A percentile compares a stretch with the other conserved stretches of the same genome.
phyloP scores from a whole-genome alignment of 2,329 filamentous ascomycete genomes.

The Colletotrichum sp. region DNA sequence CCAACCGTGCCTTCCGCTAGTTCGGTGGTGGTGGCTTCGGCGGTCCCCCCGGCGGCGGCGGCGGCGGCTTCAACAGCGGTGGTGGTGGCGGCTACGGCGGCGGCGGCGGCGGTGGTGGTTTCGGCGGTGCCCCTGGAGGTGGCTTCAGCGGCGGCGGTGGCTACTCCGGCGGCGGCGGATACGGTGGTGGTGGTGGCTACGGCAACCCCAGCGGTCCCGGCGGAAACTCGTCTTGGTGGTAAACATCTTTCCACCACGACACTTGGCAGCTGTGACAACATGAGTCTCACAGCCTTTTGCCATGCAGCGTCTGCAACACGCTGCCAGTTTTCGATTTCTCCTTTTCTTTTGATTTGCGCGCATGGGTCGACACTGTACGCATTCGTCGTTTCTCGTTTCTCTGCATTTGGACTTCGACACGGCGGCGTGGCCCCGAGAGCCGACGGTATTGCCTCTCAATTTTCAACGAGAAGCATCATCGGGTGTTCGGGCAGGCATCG shows the following conservation, averaged over 20 bases:
- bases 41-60: conserved; percentile 49
- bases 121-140: conserved; percentile 50
- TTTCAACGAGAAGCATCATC: conserved; percentile 36
- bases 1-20: conserved; percentile 92
- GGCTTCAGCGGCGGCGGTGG: conserved; percentile 49
- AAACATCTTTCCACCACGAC: conserved; percentile 34
- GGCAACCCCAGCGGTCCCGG: conserved; percentile 71
- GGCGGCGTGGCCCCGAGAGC: conserved; percentile 41
- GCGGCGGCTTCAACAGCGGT: conserved; percentile 45
- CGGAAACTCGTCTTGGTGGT: conserved; percentile 74
- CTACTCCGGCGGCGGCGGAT: conserved; percentile 39
- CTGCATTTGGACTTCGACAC: conserved; percentile 29
- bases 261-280: not conserved
- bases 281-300: not conserved
- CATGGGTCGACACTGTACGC: conserved; percentile 20
- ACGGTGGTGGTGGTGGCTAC: conserved; percentile 63
- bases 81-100: conserved; percentile 42
- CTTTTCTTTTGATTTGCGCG: conserved; percentile 19
- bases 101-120: conserved; percentile 58
- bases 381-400: conserved; percentile 30
- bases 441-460: conserved; percentile 30
- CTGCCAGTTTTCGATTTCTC: conserved; percentile 35
- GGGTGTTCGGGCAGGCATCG: conserved; percentile 37
- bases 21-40: conserved; percentile 63
- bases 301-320: conserved; percentile 26